phyloP scores from a whole-genome alignment of 2,329 filamentous ascomycete species.

The Colletotrichum brevisporum region DNA sequence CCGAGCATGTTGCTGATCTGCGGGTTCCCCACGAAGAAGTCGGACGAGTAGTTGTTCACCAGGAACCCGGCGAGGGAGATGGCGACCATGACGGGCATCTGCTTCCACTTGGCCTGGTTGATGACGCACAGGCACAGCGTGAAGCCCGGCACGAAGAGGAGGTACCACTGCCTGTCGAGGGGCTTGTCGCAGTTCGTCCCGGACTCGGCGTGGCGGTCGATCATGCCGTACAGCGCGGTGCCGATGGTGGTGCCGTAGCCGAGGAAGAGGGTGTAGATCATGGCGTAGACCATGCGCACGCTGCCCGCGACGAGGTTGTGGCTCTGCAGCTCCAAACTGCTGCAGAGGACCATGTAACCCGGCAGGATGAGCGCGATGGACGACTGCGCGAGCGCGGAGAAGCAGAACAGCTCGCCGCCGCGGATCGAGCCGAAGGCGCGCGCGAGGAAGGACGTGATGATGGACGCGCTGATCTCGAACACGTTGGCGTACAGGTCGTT shows the following conservation, averaged over 20 bases:
- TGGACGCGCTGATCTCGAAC: constrained; percentile 68
- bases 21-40: constrained; percentile 76
- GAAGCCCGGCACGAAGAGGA: constrained; percentile 77
- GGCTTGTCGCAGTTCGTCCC: constrained; percentile 53
- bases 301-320: constrained; percentile 75
- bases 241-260: constrained; percentile 77
- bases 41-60: constrained; percentile 80
- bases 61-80: constrained; percentile 82
- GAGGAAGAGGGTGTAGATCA: constrained; percentile 77
- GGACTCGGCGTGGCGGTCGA: constrained; percentile 63
- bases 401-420: constrained; percentile 74
- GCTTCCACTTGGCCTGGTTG: constrained; percentile 86
- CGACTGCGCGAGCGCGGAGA: constrained; percentile 79
- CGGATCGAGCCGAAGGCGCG: constrained; percentile 78
- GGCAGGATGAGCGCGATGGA: constrained; percentile 82
- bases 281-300: constrained; percentile 79
- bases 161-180: constrained; percentile 62
- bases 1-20: constrained; percentile 85
- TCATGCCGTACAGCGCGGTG: constrained; percentile 70
- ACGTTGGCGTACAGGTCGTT: constrained; percentile 77
- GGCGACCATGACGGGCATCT: constrained; percentile 80
- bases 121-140: constrained; percentile 80
- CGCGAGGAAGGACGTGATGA: constrained; percentile 77
- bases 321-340: constrained; percentile 74
- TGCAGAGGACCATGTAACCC: constrained; percentile 66